These are phyloP conservation scores for Phytophthora hibernalis DNA, from an alignment of 352 stramenopile genomes.

Conservation along the genomic window DNA sequence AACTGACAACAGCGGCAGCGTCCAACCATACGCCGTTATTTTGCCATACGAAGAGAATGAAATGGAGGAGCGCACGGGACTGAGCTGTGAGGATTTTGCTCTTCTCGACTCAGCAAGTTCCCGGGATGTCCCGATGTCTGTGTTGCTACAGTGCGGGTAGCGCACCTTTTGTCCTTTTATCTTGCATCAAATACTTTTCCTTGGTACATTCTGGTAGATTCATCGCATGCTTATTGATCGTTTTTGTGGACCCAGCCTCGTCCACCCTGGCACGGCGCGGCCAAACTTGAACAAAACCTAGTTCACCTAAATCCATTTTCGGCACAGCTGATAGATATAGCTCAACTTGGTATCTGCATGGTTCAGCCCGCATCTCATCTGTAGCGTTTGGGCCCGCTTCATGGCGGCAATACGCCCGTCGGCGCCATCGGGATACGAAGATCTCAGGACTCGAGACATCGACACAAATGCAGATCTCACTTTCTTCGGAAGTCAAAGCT, in stretches of 20 bases:
- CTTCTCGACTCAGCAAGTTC: constrained; percentile 37
- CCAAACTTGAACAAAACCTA: constrained; percentile 4
- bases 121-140: constrained; percentile 21
- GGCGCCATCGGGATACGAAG: not conserved
- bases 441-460: not conserved
- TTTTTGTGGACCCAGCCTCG: not conserved
- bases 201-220: not conserved
- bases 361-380: not conserved
- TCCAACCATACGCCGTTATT: constrained; percentile 26
- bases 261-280: not conserved
- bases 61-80: constrained; percentile 35
- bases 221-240: not conserved
- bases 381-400: not conserved
- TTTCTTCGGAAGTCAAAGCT: not conserved
- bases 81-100: constrained; percentile 23
- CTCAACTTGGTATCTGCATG: not conserved
- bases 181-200: not conserved
- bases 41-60: constrained; percentile 40
- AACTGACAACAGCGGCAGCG: not conserved
- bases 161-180: not conserved
- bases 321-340: not conserved
- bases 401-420: not conserved
- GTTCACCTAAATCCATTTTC: not conserved
- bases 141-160: constrained; percentile 34
- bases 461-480: not conserved